Conservation (phyloP, 768 basidiomycete species). For the Royoungia palumana region DNA sequence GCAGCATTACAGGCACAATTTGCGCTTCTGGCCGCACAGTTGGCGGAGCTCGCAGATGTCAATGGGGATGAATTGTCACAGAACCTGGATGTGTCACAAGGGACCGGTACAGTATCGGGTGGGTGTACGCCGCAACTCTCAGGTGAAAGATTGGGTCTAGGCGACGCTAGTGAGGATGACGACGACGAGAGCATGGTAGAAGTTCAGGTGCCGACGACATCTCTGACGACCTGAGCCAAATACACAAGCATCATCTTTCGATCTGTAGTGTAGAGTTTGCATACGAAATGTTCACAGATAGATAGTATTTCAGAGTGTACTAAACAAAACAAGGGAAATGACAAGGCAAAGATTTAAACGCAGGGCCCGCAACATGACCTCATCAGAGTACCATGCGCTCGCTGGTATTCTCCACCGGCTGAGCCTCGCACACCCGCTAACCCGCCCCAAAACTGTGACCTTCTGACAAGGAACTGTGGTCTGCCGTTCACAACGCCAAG, state of each 20-base stretch:
- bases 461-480: too few relatives aligned
- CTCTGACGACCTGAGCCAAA: conserved; percentile 11
- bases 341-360: too few relatives aligned
- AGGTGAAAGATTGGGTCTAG: conserved; percentile 7
- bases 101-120: background rate
- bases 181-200: conserved; percentile 30
- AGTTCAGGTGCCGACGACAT: conserved; percentile 20
- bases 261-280: too few relatives aligned
- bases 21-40: conserved; percentile 67
- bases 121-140: background rate
- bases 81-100: conserved; percentile 18
- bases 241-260: background rate
- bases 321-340: too few relatives aligned
- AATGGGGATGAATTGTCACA: conserved; percentile 30
- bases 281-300: too few relatives aligned
- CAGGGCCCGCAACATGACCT: too few relatives aligned
- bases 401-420: too few relatives aligned
- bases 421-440: too few relatives aligned
- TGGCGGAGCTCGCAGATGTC: conserved; percentile 60
- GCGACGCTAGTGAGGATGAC: conserved; percentile 13
- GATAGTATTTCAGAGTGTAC: too few relatives aligned
- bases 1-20: conserved; percentile 73
- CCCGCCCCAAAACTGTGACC: too few relatives aligned
- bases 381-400: too few relatives aligned
- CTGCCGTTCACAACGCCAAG: too few relatives aligned